These are phyloP conservation scores for Cercospora berteroae DNA, from an alignment of 2,329 filamentous ascomycete genomes.

Conservation along the genomic window DNA sequence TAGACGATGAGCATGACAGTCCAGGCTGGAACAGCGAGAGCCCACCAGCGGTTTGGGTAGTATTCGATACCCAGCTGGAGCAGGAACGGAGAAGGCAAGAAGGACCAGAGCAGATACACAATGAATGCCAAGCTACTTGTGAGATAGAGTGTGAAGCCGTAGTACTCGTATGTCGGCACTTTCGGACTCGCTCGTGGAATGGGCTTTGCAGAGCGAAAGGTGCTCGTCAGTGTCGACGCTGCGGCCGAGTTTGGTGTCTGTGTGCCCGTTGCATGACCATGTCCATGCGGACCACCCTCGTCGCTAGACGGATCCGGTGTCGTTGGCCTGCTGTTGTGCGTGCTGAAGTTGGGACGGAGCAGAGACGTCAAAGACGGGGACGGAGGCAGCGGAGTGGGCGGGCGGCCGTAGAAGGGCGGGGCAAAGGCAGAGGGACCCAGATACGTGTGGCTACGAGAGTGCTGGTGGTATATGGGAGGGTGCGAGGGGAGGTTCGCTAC, in stretches of 20 bases:
- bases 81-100: conserved; percentile 85
- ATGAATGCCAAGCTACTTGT: conserved; percentile 79
- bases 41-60: conserved; percentile 98
- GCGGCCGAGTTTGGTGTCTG: conserved; percentile 55
- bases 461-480: conserved; percentile 44
- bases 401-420: conserved; percentile 94
- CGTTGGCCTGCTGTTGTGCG: conserved; percentile 76
- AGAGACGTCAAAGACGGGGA: conserved; percentile 91
- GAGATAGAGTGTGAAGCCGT: conserved; percentile 95
- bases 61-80: conserved; percentile 93
- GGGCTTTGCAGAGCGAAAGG: conserved; percentile 58
- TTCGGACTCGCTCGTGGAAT: conserved; percentile 82
- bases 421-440: conserved; percentile 53
- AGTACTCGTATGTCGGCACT: conserved; percentile 99
- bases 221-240: conserved; percentile 54
- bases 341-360: conserved; percentile 65
- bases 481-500: conserved; percentile 32
- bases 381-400: conserved; percentile 89
- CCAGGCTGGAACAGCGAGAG: conserved; percentile 84
- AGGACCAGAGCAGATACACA: conserved; percentile 76
- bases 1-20: conserved; percentile 85
- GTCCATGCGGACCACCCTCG: conserved; percentile 50
- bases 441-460: conserved; percentile 47
- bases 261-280: conserved; percentile 37
- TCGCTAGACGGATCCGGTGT: conserved; percentile 91